Percentiles rank a stretch among this genome's conserved stretches.
These are phyloP conservation scores for Fragaria ananassa DNA, from an alignment of 306 rosid genomes.

Conservation along the genomic window DNA sequence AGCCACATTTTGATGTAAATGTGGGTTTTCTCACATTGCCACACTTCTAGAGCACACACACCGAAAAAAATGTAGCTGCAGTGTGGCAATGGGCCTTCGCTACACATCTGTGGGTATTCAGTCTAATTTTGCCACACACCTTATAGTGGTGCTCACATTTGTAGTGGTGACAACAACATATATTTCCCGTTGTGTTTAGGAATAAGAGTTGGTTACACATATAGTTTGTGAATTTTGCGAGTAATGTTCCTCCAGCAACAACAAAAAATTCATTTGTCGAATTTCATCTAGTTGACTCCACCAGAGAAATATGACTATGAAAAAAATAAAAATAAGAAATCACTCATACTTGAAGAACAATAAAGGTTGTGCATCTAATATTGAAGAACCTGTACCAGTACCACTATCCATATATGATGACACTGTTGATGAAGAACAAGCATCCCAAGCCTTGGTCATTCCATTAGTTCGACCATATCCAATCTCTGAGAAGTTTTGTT, in stretches of 20 bases:
- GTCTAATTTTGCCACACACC: too few species aligned
- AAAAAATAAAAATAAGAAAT: too few species aligned
- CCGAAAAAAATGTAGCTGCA: too few species aligned
- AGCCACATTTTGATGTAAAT: too few species aligned
- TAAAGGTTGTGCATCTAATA: not conserved
- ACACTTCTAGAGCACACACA: too few species aligned
- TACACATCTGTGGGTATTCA: too few species aligned
- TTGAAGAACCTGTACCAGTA: not conserved
- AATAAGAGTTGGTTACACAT: not conserved
- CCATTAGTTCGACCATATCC: not conserved
- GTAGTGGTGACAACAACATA: not conserved
- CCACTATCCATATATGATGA: not conserved
- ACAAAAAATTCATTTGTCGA: not conserved
- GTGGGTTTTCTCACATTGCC: too few species aligned
- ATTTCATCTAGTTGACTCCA: too few species aligned
- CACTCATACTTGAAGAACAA: not conserved
- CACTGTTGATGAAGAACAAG: not conserved
- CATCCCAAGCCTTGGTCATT: not conserved
- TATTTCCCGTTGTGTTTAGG: not conserved
- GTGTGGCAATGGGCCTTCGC: too few species aligned
- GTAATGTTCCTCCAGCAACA: not conserved
- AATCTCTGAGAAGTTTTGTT: constrained; percentile 11
- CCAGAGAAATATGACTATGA: too few species aligned
- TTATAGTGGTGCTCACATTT: too few species aligned
- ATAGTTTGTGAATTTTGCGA: too few species aligned